Evolutionary conservation across 164 flowering plant species (phyloP), one percentile per base, ranked within the genome.

Genomic region (Vitis cinerea): DNA sequence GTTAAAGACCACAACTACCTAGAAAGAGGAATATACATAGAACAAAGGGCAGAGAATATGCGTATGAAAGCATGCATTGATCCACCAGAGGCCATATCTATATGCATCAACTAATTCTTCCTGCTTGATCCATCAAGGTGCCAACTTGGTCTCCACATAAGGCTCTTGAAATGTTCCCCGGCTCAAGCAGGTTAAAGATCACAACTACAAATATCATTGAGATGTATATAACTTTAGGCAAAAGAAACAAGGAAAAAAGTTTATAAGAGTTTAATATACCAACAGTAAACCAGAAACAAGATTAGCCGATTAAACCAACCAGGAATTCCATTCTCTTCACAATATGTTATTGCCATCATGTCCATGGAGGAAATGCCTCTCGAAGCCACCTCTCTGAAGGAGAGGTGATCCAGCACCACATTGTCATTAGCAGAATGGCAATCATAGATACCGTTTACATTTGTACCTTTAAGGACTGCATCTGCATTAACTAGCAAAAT

Each of bases 121-220:
- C 97, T 0, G 88, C 68, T 73, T 84, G 92, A 78, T 94, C 97
- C 68, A 92, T 83, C 65, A 92, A 64, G 31, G 89, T 89, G 61
- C 98, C 98, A 53, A 94, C 87, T 74, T 80, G 91, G 48, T 92
- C 97, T 67, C 98, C 98, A 65, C 92, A 89, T 61, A 94, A 83
- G 12, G 97, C 98, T 80, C 87, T 89, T 55, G 93, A 92, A 58
- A 90, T 89, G 80, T 90, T 92, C 27, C 98, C 97, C 31, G 94
- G 91, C 72, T 89, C 93, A 51, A 83, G 85, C 57, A 94, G 87
- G 82, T 92, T 90, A 74, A 92, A 94, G 47, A 90, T 77, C 63
- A 88, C 90, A 74, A 94, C 97, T 92, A 84, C 79, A 77, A 8
- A 71, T 50, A 19, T 3, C 7, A 37, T 37, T 37, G 4, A 37